Evolutionary conservation across 257 asterid genomes (phyloP).

Genomic region (Cruciata laevipes): DNA sequence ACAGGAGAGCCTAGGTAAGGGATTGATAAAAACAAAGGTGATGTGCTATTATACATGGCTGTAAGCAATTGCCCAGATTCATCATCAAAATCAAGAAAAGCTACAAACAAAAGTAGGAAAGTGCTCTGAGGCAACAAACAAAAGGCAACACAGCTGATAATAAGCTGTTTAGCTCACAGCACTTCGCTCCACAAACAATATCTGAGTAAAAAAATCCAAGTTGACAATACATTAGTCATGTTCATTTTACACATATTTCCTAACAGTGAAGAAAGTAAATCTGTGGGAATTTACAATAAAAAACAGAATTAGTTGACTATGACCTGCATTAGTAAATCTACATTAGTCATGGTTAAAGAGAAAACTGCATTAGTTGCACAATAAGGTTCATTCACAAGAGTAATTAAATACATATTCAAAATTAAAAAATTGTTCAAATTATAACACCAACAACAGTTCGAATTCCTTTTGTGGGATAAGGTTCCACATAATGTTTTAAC

Average conservation of each 20-base stretch:
- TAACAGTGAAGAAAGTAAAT: neutral
- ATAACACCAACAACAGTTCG: neutral
- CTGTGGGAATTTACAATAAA: neutral
- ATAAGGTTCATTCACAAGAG: neutral
- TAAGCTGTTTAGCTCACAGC: neutral
- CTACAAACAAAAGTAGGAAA: neutral
- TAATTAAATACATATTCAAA: neutral
- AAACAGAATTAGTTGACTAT: too few species aligned
- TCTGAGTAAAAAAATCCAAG: neutral
- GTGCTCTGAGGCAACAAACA: neutral
- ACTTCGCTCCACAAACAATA: neutral
- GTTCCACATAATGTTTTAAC: neutral
- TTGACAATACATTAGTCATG: neutral
- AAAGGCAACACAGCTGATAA: neutral
- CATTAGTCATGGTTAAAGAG: too few species aligned
- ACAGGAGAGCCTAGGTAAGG: neutral
- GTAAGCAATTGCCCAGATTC: neutral
- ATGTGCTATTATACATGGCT: too few species aligned
- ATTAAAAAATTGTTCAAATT: neutral
- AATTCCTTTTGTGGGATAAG: neutral
- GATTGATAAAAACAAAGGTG: neutral
- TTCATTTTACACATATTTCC: neutral
- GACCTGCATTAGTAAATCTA: too few species aligned
- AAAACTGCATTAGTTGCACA: too few species aligned
- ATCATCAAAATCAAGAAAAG: neutral